phyloP scores from a whole-genome alignment of 2,329 filamentous ascomycete genomes.

The Fusarium tanahbumbuense region DNA sequence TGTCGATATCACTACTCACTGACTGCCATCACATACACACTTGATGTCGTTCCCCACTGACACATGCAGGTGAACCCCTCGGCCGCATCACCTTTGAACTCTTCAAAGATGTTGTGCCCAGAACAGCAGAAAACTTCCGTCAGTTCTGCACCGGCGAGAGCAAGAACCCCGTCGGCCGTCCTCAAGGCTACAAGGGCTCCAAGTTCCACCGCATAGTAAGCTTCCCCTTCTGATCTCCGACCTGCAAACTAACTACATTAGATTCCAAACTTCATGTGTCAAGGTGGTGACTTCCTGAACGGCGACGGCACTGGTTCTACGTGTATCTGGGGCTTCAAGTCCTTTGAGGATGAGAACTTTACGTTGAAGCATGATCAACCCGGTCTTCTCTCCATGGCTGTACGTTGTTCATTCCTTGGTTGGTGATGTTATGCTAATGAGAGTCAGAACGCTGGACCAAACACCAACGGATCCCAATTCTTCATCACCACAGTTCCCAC shows the following conservation, averaged over 20 bases:
- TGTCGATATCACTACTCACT: not conserved
- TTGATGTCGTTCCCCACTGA: not conserved
- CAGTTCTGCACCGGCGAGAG: constrained; percentile 96
- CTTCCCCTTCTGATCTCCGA: constrained; percentile 37
- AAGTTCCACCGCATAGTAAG: constrained; percentile 94
- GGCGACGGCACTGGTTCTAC: constrained; percentile 91
- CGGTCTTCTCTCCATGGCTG: constrained; percentile 92
- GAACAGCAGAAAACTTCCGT: constrained; percentile 95
- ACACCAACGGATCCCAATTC: constrained; percentile 96
- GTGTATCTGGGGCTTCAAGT: constrained; percentile 86
- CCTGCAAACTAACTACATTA: constrained; percentile 51
- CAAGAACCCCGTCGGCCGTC: constrained; percentile 79
- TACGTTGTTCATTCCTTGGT: constrained; percentile 59
- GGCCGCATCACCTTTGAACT: constrained; percentile 92
- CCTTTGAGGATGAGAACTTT: constrained; percentile 94
- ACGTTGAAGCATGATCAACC: constrained; percentile 79
- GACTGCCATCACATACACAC: not conserved
- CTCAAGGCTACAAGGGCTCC: constrained; percentile 93
- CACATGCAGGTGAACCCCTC: constrained; percentile 76
- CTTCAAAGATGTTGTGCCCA: constrained; percentile 84
- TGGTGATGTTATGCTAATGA: not conserved
- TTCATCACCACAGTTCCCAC: constrained; percentile 94
- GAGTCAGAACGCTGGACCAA: constrained; percentile 82
- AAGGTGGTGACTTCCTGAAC: constrained; percentile 95
- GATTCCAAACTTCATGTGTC: constrained; percentile 98